Base-by-base conservation (phyloP, 805 yeast genomes). In the Starmerella powellii region DNA sequence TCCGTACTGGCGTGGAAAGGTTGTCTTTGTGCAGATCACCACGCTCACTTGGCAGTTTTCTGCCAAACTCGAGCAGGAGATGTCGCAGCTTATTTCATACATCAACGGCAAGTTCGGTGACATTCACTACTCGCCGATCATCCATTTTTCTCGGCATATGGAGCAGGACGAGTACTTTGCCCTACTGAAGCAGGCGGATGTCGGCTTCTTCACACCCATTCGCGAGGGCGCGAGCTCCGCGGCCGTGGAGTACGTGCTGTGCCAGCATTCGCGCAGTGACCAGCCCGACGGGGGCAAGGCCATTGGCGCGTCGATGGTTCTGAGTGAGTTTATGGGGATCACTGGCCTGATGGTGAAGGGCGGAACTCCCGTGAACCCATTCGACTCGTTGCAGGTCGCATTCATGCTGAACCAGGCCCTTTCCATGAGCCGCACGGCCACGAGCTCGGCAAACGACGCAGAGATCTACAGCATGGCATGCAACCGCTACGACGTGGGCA, bases 141-240 rank as follows among this genome's bases (percentile, higher is more conserved):
- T 84, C 54, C 95, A 88, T 60, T 91, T 84, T 63, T 93, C 87
- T 56, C 81, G 84, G 74, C 74, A 93, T 54, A 74, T 91, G 48
- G 84, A 79, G 28, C 78, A 80, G 50, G 91, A 80, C 44, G 97
- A 88, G 61, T 91, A 91, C 61, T 67, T 81, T 46, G 95, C 97
- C 0, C 64, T 91, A 37, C 65, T 91, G 42, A 70, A 95, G 48
- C 87, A 76, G 13, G 97, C 97, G 0, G 96, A 91, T 57, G 65
- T 91, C 51, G 87, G 94, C 23, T 63, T 91, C 41, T 82, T 86
- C 49, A 85, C 96, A 0, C 78, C 94, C 2, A 78, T 88, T 23
- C 75, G 98, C 58, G 98, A 91, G 60, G 96, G 96, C 44, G 86
- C 88, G 80, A 88, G 86, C 63, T 85, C 96, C 4, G 91, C 97